These are phyloP conservation scores for Suillus subalutaceus DNA, from an alignment of 768 basidiomycete genomes.

Conservation along the genomic window DNA sequence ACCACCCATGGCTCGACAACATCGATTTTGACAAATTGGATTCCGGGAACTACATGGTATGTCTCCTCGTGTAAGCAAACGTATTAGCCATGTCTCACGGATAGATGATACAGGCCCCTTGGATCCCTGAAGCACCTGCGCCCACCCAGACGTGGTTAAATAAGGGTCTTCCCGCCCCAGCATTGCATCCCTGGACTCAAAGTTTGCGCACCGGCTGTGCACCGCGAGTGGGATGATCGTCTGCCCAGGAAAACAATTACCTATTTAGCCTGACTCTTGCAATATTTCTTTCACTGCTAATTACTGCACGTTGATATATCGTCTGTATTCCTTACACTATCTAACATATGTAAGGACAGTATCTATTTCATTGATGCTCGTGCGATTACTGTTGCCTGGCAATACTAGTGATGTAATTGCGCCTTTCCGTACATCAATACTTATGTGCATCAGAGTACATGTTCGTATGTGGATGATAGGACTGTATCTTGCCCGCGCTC, in stretches of 20 bases:
- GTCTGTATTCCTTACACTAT: background rate
- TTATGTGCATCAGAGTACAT: no score
- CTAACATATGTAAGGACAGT: background rate
- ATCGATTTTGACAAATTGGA: constrained; percentile 53
- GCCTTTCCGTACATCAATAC: no score
- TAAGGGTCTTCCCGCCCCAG: constrained; percentile 39
- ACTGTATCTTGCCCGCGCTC: no score
- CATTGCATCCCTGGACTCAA: constrained; percentile 43
- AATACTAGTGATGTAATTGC: no score
- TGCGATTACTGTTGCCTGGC: no score
- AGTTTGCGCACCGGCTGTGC: constrained; percentile 35
- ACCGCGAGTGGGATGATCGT: constrained; percentile 42
- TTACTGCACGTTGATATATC: background rate
- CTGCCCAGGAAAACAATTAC: constrained; percentile 23
- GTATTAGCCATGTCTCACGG: background rate
- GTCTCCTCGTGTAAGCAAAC: constrained; percentile 20
- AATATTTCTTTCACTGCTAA: background rate
- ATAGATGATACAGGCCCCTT: constrained; percentile 43
- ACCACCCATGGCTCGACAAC: constrained; percentile 48
- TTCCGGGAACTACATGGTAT: constrained; percentile 46
- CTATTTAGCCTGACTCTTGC: background rate
- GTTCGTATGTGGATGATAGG: no score
- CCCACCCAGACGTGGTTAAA: constrained; percentile 41
- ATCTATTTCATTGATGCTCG: no score
- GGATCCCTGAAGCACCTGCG: constrained; percentile 35